phyloP scores from a whole-genome alignment of 2,329 filamentous ascomycete genomes.

The Venturiaceae sp. region DNA sequence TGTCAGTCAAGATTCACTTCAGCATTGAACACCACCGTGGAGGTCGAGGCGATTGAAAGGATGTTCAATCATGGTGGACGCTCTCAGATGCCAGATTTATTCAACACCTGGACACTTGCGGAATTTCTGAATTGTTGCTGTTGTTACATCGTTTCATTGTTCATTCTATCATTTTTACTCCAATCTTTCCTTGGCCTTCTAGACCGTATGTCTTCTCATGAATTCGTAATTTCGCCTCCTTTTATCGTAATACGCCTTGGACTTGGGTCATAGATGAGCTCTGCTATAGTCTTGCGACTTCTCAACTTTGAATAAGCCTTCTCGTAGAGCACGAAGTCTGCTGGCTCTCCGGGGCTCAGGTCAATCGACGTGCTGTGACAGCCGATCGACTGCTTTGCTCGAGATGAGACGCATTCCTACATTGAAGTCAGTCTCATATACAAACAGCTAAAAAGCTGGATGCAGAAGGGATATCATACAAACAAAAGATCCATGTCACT shows the following conservation, averaged over 20 bases:
- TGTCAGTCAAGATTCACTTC: not conserved
- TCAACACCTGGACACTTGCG: no score
- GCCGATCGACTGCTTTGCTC: slow-evolving; percentile 33
- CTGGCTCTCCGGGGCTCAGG: slow-evolving; percentile 24
- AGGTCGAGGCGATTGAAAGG: no score
- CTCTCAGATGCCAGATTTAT: no score
- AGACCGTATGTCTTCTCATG: not conserved
- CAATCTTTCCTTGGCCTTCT: not conserved
- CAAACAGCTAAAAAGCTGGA: no score
- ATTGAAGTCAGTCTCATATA: no score
- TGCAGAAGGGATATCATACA: slow-evolving; percentile 27
- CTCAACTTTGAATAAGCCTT: slow-evolving; percentile 27
- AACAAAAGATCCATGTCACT: slow-evolving; percentile 49
- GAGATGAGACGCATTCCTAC: slow-evolving; percentile 38
- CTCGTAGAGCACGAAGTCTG: slow-evolving; percentile 34
- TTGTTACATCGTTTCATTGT: not conserved
- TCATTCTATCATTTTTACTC: not conserved
- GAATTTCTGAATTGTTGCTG: no score
- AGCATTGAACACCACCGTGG: no score
- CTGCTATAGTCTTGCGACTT: slow-evolving; percentile 28
- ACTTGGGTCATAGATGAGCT: slow-evolving; percentile 32
- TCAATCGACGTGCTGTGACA: slow-evolving; percentile 18
- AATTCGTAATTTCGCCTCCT: slow-evolving; percentile 3
- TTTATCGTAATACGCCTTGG: slow-evolving; percentile 6
- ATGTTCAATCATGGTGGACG: no score